These are phyloP conservation scores for Podospora pseudocomata DNA, from an alignment of 495 filamentous ascomycete genomes.

Conservation along the genomic window DNA sequence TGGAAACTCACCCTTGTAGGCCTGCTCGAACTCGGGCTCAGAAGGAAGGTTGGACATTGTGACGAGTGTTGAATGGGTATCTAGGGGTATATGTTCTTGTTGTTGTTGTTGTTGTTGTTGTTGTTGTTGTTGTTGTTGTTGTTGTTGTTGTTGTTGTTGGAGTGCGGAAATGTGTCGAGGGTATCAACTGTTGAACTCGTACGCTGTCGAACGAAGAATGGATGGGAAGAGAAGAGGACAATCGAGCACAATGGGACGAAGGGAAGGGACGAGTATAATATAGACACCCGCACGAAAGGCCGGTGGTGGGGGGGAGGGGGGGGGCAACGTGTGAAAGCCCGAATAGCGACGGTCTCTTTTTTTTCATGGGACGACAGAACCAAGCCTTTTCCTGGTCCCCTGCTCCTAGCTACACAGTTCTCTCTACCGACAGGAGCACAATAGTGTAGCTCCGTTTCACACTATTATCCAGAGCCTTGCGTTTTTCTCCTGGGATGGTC, in stretches of 20 bases:
- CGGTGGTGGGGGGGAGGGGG: conserved; percentile 11
- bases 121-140: not conserved
- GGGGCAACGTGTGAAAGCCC: conserved; percentile 1
- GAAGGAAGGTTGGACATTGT: conserved; percentile 78
- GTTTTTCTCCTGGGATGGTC: conserved; percentile 4
- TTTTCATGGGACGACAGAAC: not conserved
- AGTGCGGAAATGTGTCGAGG: conserved; percentile 5
- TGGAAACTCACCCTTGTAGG: conserved; percentile 74
- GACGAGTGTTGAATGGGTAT: conserved; percentile 17
- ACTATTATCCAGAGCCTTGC: not conserved
- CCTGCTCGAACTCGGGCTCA: conserved; percentile 99
- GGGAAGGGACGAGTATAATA: conserved; percentile 18
- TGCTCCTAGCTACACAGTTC: conserved; percentile 13
- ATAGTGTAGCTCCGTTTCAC: conserved; percentile 17
- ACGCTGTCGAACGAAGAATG: conserved; percentile 13
- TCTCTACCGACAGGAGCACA: conserved; percentile 13
- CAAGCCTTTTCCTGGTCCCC: conserved; percentile 1
- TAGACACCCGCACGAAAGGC: conserved; percentile 10
- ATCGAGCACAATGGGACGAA: conserved; percentile 7
- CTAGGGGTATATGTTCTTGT: not conserved
- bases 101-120: not conserved
- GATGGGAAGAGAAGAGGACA: conserved; percentile 9
- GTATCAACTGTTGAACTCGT: conserved; percentile 19
- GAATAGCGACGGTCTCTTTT: conserved; percentile 2
- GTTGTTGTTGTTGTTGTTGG: not conserved